Evolutionary conservation across 371 early-diverging fungal species (phyloP), one percentile per base, ranked within the genome.

Genomic region (Blastocladiella emersonii): DNA sequence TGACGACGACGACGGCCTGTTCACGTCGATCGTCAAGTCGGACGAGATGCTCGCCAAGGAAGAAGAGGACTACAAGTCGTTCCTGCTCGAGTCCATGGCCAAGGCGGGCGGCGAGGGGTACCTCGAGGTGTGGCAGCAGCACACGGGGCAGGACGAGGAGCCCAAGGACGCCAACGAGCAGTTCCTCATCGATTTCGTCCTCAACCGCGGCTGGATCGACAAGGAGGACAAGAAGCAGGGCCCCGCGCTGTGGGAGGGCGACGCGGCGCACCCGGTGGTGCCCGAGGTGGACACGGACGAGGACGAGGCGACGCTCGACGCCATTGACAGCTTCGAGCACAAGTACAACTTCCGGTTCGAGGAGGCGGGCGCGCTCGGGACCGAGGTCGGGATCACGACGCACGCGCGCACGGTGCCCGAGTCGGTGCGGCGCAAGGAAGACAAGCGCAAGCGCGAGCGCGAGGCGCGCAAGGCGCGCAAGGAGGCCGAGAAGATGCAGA

Each of bases 131-230:
- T 87, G 84, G 85, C 71, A 74, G 27, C 76, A 76, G 48, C 77
- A 77, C 64, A 81, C 81, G 63, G 76, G 74, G 25, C 76, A 78
- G 5, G 72, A 74, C 27, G 70, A 77, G 37, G 71, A 75, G 57
- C 65, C 72, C 8, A 69, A 77, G 37, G 72, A 76, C 61, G 66
- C 72, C 6, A 86, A 92, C 53, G 92, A 95, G 64, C 85, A 84
- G 10, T 95, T 95, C 65, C 72, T 95, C 70, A 88, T 93, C 82
- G 85, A 92, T 83, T 86, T 78, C 68, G 83, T 97, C 34, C 66
- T 97, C 61, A 95, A 91, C 68, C 88, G 89, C 64, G 93, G 95
- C 7, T 97, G 97, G 97, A 79, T 93, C 13, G 92, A 91, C 56
- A 88, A 86, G 66, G 76, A 78, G n/a, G 75, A 79, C 53, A 75